Conservation (phyloP, 176 grass and related monocot species). For the Tuctoria greenei region DNA sequence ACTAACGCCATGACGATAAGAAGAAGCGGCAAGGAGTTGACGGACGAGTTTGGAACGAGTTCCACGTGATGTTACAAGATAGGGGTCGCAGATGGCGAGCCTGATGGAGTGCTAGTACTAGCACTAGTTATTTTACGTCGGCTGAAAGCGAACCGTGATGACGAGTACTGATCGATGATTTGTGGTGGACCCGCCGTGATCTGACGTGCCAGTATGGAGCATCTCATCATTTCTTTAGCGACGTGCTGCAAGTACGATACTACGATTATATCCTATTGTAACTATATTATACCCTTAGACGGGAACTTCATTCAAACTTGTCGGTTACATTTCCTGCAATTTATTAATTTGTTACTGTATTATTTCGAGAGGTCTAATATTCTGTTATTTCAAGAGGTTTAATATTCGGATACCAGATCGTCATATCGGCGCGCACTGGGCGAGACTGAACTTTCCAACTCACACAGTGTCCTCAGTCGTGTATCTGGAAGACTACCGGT, state of each 20-base stretch:
- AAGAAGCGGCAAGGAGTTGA: neutral
- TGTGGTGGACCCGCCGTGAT: neutral
- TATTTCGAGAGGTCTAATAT: no score
- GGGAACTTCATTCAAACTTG: neutral
- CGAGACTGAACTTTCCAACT: neutral
- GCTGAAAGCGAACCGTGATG: neutral
- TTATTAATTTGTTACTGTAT: neutral
- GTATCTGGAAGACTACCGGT: neutral
- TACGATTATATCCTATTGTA: neutral
- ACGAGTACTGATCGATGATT: neutral
- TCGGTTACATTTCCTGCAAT: neutral
- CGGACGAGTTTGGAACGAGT: no score
- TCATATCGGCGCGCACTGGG: neutral
- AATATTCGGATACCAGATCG: no score
- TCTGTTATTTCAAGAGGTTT: no score
- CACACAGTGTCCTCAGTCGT: neutral
- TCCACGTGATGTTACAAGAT: no score
- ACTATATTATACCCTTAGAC: neutral
- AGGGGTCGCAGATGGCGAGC: no score
- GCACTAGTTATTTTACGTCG: neutral
- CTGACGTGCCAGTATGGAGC: neutral
- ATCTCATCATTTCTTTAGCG: neutral
- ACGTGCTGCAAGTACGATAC: neutral
- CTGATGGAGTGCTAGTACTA: no score
- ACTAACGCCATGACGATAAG: neutral